Evolutionary conservation across 352 stramenopile species (phyloP), one percentile per base, ranked within the genome.

Genomic region (Nothophytophthora sp.): DNA sequence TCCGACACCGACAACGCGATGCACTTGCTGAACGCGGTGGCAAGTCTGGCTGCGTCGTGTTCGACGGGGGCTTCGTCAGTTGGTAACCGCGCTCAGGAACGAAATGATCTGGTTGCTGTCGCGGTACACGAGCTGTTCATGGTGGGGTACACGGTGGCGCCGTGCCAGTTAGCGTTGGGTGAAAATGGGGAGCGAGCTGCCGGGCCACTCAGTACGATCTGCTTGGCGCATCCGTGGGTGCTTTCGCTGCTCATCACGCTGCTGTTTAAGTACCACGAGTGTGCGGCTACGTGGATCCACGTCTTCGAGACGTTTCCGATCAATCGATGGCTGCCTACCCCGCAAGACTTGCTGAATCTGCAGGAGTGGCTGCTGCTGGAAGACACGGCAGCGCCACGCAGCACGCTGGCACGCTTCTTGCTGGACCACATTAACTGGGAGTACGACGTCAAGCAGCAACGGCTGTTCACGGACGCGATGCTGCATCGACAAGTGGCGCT

Each of bases 401-500:
- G 73, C 52, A 67, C 61, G 3, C 50, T 95, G 11, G 85, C 82
- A 29, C 64, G 85, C 9, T 92, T 92, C 44, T 58, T 95, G 11
- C 45, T 95, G 7, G 85, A 95, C 32, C 69, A 76, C 18, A 89
- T 95, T 38, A 93, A 93, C 67, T 95, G 85, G 85, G 82, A 92
- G 45, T 89, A 81, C 11, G 77, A 91, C 39, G 49, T 80, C n/a
- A 88, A 88, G 54, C 35, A 60, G 10, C 60, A 76, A 22, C 60
- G 56, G 19, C 47, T 93, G 5, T 93, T 93, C 59, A 88, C 81
- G 2, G 66, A 73, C 18, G 60, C 82, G 10, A 78, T 73, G 47
- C 35, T 93, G n/a, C 85, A 95, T 50, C 82, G 81, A 2, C 82
- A 89, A 33, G 83, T 92, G 15, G 81, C 74, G 0, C 59, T 95